These are phyloP conservation scores for Herpetomonas muscarum DNA, from an alignment of 208 protist genomes.

Conservation along the genomic window DNA sequence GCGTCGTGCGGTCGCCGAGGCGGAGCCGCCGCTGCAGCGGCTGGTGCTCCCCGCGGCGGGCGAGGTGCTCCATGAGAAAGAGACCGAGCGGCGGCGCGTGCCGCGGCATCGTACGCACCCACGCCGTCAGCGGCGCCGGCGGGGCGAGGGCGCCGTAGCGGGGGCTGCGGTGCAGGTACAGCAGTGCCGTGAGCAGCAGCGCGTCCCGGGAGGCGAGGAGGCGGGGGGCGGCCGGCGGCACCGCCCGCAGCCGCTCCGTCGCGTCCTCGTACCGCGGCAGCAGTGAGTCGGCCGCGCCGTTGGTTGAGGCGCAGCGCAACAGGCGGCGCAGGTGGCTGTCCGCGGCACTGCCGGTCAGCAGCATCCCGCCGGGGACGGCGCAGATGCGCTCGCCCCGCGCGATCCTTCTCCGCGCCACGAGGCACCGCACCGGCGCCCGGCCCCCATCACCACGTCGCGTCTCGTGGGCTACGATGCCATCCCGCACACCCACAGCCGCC, in stretches of 20 bases:
- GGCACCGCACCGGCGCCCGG: conserved; percentile 39
- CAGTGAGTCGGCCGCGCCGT: neutral
- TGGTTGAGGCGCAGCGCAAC: neutral
- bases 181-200: conserved; percentile 43
- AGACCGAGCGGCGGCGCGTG: conserved; percentile 51
- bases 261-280: neutral
- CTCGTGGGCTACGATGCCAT: conserved; percentile 17
- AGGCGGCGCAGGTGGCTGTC: conserved; percentile 24
- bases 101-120: conserved; percentile 45
- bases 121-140: conserved; percentile 20
- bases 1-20: conserved; percentile 25
- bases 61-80: conserved; percentile 28
- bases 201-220: conserved; percentile 57
- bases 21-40: conserved; percentile 52
- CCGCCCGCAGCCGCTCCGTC: conserved; percentile 11
- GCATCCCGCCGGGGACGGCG: conserved; percentile 28
- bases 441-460: neutral
- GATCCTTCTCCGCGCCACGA: conserved; percentile 46
- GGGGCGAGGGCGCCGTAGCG: conserved; percentile 6
- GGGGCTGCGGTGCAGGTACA: conserved; percentile 40
- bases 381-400: conserved; percentile 58
- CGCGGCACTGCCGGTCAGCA: conserved; percentile 52
- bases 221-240: conserved; percentile 7
- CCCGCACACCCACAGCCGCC: neutral
- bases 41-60: conserved; percentile 8